Percentiles rank a stretch among this genome's conserved stretches.
Conservation (phyloP, 1,139 yeast species). For the Candida sojae region DNA sequence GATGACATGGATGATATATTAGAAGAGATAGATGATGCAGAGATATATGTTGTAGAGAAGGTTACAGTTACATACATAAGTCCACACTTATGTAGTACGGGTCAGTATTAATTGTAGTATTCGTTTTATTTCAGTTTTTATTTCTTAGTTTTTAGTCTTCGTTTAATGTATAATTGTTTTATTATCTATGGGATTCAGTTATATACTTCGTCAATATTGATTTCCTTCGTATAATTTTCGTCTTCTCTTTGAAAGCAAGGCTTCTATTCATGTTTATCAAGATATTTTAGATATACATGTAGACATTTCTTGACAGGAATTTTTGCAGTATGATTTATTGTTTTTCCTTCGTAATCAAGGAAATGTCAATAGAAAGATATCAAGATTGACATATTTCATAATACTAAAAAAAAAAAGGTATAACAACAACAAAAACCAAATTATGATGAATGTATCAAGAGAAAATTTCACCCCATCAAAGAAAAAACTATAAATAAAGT, state of each 20-base stretch:
- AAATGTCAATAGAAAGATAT: background rate
- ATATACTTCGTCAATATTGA: background rate
- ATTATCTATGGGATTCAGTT: background rate
- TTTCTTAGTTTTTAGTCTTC: too few species aligned
- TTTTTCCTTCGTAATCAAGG: background rate
- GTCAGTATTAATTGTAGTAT: background rate
- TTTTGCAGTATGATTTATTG: background rate
- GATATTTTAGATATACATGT: background rate
- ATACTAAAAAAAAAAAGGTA: background rate
- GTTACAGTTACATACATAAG: conserved; percentile 2
- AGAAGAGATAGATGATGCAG: conserved; percentile 4
- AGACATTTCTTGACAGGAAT: background rate
- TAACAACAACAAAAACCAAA: background rate
- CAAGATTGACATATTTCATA: background rate
- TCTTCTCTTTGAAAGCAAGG: background rate
- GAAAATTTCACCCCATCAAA: background rate
- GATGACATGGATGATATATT: conserved; percentile 5
- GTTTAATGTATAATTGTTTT: conserved; percentile 1
- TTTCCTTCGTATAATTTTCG: background rate
- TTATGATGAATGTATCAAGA: background rate
- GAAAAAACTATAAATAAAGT: background rate
- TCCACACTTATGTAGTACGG: background rate
- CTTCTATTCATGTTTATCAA: too few species aligned
- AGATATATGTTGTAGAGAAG: conserved; percentile 5
- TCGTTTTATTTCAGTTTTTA: background rate